phyloP scores from a whole-genome alignment of 768 basidiomycete genomes.

The Neoboletus magnificus region DNA sequence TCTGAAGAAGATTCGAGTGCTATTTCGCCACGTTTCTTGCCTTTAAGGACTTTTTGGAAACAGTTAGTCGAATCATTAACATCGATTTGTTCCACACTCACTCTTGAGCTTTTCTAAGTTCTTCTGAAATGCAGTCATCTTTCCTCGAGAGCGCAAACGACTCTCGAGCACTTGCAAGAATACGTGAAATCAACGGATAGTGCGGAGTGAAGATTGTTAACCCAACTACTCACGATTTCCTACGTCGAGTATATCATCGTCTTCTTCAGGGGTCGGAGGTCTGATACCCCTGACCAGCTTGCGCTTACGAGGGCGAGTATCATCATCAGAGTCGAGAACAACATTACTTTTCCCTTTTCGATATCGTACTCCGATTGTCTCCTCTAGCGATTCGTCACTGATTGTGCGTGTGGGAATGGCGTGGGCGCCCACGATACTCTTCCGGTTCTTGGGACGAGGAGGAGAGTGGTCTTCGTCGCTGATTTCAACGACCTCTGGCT shows the following conservation, averaged over 20 bases:
- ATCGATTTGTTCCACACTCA: slow-evolving; percentile 25
- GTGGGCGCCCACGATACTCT: slow-evolving; percentile 12
- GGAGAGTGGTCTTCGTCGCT: slow-evolving; percentile 27
- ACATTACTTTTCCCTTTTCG: slow-evolving; percentile 20
- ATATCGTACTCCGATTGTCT: slow-evolving; percentile 8
- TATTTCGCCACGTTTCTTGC: slow-evolving; percentile 43
- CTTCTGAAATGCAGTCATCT: slow-evolving; percentile 56
- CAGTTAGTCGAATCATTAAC: background rate
- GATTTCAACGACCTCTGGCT: slow-evolving; percentile 28
- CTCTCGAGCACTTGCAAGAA: slow-evolving; percentile 56
- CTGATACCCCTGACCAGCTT: slow-evolving; percentile 43
- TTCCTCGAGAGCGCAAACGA: slow-evolving; percentile 60
- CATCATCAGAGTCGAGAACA: slow-evolving; percentile 36
- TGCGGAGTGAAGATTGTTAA: background rate
- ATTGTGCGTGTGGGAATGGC: slow-evolving; percentile 5
- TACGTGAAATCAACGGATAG: background rate
- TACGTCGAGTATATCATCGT: slow-evolving; percentile 43
- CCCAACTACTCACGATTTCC: slow-evolving; percentile 47
- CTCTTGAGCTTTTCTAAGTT: slow-evolving; percentile 66
- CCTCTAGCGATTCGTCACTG: slow-evolving; percentile 27
- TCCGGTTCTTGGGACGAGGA: slow-evolving; percentile 23
- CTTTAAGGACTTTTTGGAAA: slow-evolving; percentile 24
- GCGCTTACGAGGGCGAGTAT: slow-evolving; percentile 34
- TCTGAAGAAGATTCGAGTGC: slow-evolving; percentile 32
- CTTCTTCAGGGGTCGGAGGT: slow-evolving; percentile 42